Evolutionary conservation across 2,329 filamentous ascomycete genomes (phyloP).

Genomic region (Onygena corvina): DNA sequence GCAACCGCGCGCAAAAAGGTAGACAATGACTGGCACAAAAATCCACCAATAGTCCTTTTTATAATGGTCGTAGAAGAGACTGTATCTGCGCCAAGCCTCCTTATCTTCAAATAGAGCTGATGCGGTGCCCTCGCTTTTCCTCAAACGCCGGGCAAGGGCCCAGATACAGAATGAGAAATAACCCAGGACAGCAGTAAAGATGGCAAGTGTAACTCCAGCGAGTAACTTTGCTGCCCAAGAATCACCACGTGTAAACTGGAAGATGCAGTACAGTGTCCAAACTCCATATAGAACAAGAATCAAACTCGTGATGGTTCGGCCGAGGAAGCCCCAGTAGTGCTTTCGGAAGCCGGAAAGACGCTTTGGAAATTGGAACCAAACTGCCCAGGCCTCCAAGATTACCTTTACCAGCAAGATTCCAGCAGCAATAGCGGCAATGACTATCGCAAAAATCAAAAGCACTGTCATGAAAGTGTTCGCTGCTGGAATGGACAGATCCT

Average conservation of each 20-base stretch:
- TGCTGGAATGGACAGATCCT: slow-evolving; percentile 71
- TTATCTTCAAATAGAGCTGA: slow-evolving; percentile 74
- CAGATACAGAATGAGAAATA: slow-evolving; percentile 82
- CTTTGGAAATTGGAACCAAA: slow-evolving; percentile 78
- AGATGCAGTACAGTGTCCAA: slow-evolving; percentile 92
- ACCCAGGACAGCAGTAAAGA: slow-evolving; percentile 69
- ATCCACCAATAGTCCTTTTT: slow-evolving; percentile 95
- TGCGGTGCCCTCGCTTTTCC: slow-evolving; percentile 60
- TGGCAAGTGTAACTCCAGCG: slow-evolving; percentile 63
- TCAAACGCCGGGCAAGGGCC: slow-evolving; percentile 59
- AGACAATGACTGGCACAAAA: slow-evolving; percentile 77
- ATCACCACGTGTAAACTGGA: slow-evolving; percentile 85
- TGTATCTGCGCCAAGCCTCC: slow-evolving; percentile 87
- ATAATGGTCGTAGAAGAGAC: slow-evolving; percentile 92
- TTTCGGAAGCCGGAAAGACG: slow-evolving; percentile 73
- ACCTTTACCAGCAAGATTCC: slow-evolving; percentile 83
- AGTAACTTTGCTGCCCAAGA: slow-evolving; percentile 84
- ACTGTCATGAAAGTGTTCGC: slow-evolving; percentile 96
- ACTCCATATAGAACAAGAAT: slow-evolving; percentile 86
- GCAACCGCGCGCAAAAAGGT: slow-evolving; percentile 80
- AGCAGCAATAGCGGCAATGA: slow-evolving; percentile 71
- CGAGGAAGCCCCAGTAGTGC: slow-evolving; percentile 90
- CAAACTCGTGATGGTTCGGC: slow-evolving; percentile 75
- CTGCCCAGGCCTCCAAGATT: slow-evolving; percentile 76
- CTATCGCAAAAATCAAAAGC: slow-evolving; percentile 73